A percentile compares a stretch with the other conserved stretches of the same genome.
Conservation (phyloP, 2,329 filamentous ascomycete genomes). For the Beauveria medogensis region DNA sequence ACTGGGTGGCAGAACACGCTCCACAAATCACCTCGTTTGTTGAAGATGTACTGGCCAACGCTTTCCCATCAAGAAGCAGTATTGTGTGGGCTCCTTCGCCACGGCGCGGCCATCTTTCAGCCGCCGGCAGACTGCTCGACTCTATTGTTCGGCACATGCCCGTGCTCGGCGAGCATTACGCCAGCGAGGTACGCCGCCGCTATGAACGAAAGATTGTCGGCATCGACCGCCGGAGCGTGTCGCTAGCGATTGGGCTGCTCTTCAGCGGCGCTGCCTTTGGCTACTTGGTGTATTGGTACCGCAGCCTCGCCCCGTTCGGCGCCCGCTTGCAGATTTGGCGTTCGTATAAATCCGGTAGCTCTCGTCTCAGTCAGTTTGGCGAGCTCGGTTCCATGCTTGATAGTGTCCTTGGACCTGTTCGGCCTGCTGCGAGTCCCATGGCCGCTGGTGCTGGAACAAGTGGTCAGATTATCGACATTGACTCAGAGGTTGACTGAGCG, state of each 20-base stretch:
- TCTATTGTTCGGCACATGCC: slow-evolving; percentile 28
- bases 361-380: slow-evolving; percentile 35
- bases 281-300: slow-evolving; percentile 33
- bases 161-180: slow-evolving; percentile 27
- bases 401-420: slow-evolving; percentile 23
- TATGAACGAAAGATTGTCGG: slow-evolving; percentile 25
- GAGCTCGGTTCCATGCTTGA: slow-evolving; percentile 39
- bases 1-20: slow-evolving; percentile 30
- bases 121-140: slow-evolving; percentile 25
- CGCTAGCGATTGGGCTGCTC: slow-evolving; percentile 26
- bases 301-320: slow-evolving; percentile 36
- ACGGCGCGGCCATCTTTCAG: slow-evolving; percentile 16
- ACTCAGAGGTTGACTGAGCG: slow-evolving; percentile 27
- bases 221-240: slow-evolving; percentile 24
- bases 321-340: slow-evolving; percentile 36
- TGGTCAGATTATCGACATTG: slow-evolving; percentile 25
- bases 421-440: slow-evolving; percentile 13
- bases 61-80: slow-evolving; percentile 14
- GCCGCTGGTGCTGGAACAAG: slow-evolving; percentile 11
- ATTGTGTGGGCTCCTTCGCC: slow-evolving; percentile 22
- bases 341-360: slow-evolving; percentile 19
- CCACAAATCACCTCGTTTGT: slow-evolving; percentile 26
- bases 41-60: slow-evolving; percentile 20
- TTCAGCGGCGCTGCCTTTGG: slow-evolving; percentile 30
- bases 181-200: slow-evolving; percentile 28